Percentiles rank a stretch among this genome's conserved stretches.
phyloP scores from a whole-genome alignment of 257 asterid genomes.

The Ilex aquifolium region DNA sequence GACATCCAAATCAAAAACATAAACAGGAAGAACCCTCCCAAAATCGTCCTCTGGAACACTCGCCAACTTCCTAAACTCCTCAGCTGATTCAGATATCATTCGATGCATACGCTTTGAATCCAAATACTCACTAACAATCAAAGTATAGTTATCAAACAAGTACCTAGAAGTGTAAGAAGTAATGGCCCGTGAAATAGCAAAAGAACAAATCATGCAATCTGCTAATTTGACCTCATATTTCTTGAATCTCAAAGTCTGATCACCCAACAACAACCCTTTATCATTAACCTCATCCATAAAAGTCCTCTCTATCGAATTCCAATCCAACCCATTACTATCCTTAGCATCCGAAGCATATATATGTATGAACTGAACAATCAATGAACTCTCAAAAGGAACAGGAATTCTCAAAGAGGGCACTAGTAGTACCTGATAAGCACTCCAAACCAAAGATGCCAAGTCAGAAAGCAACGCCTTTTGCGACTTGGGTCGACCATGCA shows the following conservation, averaged over 20 bases:
- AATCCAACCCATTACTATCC: conserved; percentile 55
- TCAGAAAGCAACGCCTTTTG: conserved; percentile 79
- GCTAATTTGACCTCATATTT: conserved; percentile 56
- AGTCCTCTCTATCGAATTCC: conserved; percentile 56
- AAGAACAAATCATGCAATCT: conserved; percentile 78
- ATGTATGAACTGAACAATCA: conserved; percentile 73
- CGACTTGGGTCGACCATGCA: conserved; percentile 82
- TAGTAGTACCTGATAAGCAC: conserved; percentile 88
- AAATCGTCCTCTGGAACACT: conserved; percentile 69
- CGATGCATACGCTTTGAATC: conserved; percentile 83
- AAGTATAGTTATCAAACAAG: conserved; percentile 85
- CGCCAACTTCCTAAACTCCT: conserved; percentile 64
- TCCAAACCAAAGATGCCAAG: conserved; percentile 80
- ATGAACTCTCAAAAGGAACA: conserved; percentile 57
- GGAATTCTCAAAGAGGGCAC: conserved; percentile 91
- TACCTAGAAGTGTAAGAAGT: conserved; percentile 88
- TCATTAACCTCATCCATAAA: conserved; percentile 57
- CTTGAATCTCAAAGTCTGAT: conserved; percentile 72
- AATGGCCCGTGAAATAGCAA: conserved; percentile 72
- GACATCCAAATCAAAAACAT: conserved; percentile 76
- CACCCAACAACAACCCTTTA: conserved; percentile 58
- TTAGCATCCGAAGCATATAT: conserved; percentile 33
- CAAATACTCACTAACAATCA: conserved; percentile 94
- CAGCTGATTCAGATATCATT: conserved; percentile 55
- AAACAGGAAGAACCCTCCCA: conserved; percentile 75